Evolutionary conservation across 2,329 filamentous ascomycete species (phyloP).

Genomic region (Fusarium scirpi): DNA sequence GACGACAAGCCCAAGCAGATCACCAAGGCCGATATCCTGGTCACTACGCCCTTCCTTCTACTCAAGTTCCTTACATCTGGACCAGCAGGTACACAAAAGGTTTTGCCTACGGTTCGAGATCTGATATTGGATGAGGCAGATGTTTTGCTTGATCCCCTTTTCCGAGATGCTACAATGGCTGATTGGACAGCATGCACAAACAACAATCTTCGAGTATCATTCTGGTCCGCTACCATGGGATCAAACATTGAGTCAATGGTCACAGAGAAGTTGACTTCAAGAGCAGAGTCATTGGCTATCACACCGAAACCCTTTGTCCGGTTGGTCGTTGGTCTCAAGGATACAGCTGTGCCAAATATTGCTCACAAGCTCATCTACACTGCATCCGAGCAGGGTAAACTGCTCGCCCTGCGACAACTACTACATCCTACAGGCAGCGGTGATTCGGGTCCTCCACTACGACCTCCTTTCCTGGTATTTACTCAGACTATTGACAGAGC

Average conservation of each 20-base stretch:
- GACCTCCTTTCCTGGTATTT: slow-evolving; percentile 93
- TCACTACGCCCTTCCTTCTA: slow-evolving; percentile 69
- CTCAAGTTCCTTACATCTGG: slow-evolving; percentile 74
- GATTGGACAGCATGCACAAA: slow-evolving; percentile 86
- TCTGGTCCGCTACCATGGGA: slow-evolving; percentile 98
- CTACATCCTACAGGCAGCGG: slow-evolving; percentile 76
- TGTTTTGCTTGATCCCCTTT: slow-evolving; percentile 90
- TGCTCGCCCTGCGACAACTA: slow-evolving; percentile 89
- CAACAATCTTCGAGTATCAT: slow-evolving; percentile 76
- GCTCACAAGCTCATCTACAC: slow-evolving; percentile 90
- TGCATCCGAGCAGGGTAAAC: slow-evolving; percentile 92
- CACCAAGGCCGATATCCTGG: slow-evolving; percentile 55
- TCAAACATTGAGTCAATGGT: slow-evolving; percentile 89
- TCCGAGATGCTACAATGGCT: slow-evolving; percentile 86
- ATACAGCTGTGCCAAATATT: slow-evolving; percentile 93
- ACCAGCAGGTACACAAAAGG: slow-evolving; percentile 59
- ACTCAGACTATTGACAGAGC: slow-evolving; percentile 95
- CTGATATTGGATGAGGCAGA: slow-evolving; percentile 95
- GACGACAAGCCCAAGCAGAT: slow-evolving; percentile 47
- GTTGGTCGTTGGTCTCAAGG: slow-evolving; percentile 94
- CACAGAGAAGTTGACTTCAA: slow-evolving; percentile 72
- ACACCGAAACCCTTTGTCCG: slow-evolving; percentile 72
- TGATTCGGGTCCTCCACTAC: slow-evolving; percentile 70
- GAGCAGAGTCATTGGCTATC: slow-evolving; percentile 57
- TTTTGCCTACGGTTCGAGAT: slow-evolving; percentile 75